Percentiles rank a stretch among this genome's conserved stretches.
Conservation (phyloP, 352 stramenopile species). For the Phytophthora meadii region DNA sequence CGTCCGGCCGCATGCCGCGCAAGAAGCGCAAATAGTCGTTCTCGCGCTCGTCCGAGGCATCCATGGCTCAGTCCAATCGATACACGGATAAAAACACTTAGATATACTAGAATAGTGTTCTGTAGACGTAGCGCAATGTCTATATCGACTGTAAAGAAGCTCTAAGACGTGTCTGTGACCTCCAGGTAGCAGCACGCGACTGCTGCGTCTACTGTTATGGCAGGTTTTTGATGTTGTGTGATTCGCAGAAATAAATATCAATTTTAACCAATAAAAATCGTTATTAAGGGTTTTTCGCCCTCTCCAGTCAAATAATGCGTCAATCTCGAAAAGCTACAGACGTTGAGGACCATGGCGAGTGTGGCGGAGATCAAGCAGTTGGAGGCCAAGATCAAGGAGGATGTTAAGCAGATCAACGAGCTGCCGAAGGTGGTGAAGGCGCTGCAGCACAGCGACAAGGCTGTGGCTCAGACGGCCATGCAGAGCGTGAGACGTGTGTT, state of each 20-base stretch:
- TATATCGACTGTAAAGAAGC: constrained; percentile 8
- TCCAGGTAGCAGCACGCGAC: background rate
- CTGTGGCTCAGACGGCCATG: constrained; percentile 78
- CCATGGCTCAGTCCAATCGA: constrained; percentile 26
- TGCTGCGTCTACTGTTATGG: constrained; percentile 1
- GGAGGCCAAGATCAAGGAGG: constrained; percentile 86
- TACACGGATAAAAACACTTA: background rate
- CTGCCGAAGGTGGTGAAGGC: constrained; percentile 79
- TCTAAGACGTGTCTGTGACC: background rate
- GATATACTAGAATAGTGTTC: background rate
- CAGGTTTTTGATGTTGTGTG: background rate
- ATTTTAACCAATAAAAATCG: constrained; percentile 4
- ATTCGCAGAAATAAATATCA: constrained; percentile 2
- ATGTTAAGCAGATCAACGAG: constrained; percentile 88
- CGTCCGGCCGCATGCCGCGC: constrained; percentile 69
- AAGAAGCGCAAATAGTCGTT: constrained; percentile 86
- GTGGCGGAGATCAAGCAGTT: constrained; percentile 85
- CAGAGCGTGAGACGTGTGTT: constrained; percentile 81
- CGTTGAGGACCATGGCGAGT: constrained; percentile 50
- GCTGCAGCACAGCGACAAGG: constrained; percentile 76
- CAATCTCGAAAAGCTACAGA: constrained; percentile 30
- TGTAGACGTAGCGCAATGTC: background rate
- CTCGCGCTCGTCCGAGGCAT: constrained; percentile 50
- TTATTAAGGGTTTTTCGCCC: background rate
- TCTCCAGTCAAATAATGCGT: constrained; percentile 23